These are phyloP conservation scores for Neofusicoccum cordaticola DNA, from an alignment of 2,329 filamentous ascomycete genomes.

Conservation along the genomic window DNA sequence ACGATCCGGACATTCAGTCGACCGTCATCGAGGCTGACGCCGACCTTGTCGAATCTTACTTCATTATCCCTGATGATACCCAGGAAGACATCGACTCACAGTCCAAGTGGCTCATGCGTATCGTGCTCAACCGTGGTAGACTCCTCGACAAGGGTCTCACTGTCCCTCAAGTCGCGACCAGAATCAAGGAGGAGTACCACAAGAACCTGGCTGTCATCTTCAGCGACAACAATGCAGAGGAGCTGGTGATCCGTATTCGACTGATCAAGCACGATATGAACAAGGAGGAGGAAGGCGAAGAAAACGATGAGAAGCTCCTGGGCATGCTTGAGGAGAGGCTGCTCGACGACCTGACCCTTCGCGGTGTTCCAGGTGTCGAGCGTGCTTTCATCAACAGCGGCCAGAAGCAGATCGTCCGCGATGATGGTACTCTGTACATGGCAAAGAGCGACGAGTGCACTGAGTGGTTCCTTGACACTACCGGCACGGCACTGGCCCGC, in stretches of 20 bases:
- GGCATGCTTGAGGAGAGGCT: conserved; percentile 86
- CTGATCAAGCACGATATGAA: conserved; percentile 61
- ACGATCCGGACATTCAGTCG: conserved; percentile 82
- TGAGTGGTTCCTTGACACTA: conserved; percentile 96
- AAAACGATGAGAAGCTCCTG: conserved; percentile 70
- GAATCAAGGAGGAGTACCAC: conserved; percentile 85
- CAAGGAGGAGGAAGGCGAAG: conserved; percentile 75
- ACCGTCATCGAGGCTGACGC: conserved; percentile 84
- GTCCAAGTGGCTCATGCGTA: conserved; percentile 92
- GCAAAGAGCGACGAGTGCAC: conserved; percentile 70
- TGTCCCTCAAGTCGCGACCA: conserved; percentile 84
- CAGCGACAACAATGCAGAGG: conserved; percentile 96
- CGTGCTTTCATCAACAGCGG: conserved; percentile 78
- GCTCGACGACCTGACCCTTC: conserved; percentile 84
- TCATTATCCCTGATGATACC: conserved; percentile 85
- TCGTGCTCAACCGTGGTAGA: conserved; percentile 89
- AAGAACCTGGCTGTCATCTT: conserved; percentile 88
- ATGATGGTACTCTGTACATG: conserved; percentile 63
- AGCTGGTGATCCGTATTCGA: conserved; percentile 90
- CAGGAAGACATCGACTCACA: conserved; percentile 61
- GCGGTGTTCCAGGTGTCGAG: conserved; percentile 84
- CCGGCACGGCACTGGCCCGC: conserved; percentile 79
- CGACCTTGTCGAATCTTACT: conserved; percentile 97
- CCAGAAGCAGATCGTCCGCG: conserved; percentile 53
- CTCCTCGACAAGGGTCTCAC: conserved; percentile 90